phyloP scores from a whole-genome alignment of 2,329 filamentous ascomycete species.

The Arthrobotrys pseudoclavata region DNA sequence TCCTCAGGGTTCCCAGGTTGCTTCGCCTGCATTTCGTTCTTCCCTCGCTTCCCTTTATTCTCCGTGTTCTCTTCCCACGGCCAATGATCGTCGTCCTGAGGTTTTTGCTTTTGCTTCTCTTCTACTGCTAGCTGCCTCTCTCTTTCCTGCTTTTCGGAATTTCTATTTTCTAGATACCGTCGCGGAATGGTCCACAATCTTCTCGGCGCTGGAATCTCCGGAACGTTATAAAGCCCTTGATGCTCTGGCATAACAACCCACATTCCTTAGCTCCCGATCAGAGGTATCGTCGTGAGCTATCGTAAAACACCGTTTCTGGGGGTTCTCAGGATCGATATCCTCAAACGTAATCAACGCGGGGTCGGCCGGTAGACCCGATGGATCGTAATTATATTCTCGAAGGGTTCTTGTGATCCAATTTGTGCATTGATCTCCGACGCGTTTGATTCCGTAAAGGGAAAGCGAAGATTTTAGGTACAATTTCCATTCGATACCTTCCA shows the following conservation, averaged over 20 bases:
- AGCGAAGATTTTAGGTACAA: background rate
- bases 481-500: background rate
- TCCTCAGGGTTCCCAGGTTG: background rate
- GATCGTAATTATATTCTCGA: background rate
- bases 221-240: background rate
- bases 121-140: background rate
- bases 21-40: too few species aligned
- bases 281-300: background rate
- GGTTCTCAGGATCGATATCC: background rate
- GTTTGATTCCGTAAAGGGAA: background rate
- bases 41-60: background rate
- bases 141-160: background rate
- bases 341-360: background rate
- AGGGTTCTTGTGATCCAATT: background rate
- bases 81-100: background rate
- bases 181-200: background rate
- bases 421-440: background rate
- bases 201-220: background rate
- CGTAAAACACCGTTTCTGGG: background rate
- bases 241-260: background rate
- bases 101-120: background rate
- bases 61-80: background rate
- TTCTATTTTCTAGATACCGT: background rate
- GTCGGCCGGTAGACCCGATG: background rate
- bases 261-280: too few species aligned